Base-by-base conservation (phyloP, 352 stramenopile species). In the Pilasporangium apinafurcum region DNA sequence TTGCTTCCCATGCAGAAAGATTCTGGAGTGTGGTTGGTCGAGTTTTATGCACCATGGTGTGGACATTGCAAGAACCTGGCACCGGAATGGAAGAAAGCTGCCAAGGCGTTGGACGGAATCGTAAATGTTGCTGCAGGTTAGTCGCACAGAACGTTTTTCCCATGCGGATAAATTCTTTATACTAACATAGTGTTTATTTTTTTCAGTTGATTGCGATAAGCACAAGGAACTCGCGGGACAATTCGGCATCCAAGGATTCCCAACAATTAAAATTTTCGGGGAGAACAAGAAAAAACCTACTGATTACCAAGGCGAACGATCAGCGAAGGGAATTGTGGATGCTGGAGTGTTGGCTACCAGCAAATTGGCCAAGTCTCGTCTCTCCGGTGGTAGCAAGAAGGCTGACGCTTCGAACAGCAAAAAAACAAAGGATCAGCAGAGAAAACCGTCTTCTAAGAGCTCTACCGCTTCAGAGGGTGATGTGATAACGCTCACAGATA, bases 1-100 rank as follows among this genome's bases (percentile, higher is more conserved):
- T 14, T 22, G n/a, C 6, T 31, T 9, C 13, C 21, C 16, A 30
- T 52, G 35, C 16, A 84, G 61, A 65, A 78, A 68, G 76, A 85
- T 60, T 63, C 67, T 5, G 76, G 77, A 12, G 68, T 94, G 55
- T 98, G 89, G 88, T 41, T 98, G n/a, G 87, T 98, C 16, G 86
- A 98, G 62, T 98, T 98, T 54, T 97, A 96, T 41, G 92, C 92
- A 37, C 92, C 92, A 31, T 98, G 90, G 90, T 97, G 90, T 48
- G 92, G 92, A 27, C 92, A 98, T 67, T 98, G 92, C 75, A 95
- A 96, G 70, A 75, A 82, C 48, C 74, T 98, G 29, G 80, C 82
- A 16, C 92, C 92, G 1, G 87, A 97, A 58, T 98, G 83, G 77
- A 88, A 93, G 64, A 89, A 92, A 47, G 87, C 86, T 3, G 88